A percentile compares a stretch with the other conserved stretches of the same genome.
Conservation (phyloP, 352 stramenopile species). For the Nothophytophthora sp. region DNA sequence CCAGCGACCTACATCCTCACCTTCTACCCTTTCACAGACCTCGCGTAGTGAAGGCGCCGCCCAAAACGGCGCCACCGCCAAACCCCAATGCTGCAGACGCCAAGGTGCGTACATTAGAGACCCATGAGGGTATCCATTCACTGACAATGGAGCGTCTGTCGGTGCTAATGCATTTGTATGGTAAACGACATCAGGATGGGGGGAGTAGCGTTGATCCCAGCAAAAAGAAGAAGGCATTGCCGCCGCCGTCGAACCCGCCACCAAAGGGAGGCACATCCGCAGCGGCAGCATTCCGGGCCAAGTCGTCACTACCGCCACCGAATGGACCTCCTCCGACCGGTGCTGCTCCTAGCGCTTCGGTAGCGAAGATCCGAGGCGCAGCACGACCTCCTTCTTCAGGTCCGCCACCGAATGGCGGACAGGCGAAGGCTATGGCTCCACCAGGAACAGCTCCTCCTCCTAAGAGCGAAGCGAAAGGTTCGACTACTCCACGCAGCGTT, state of each 20-base stretch:
- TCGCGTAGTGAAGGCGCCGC: slow-evolving; percentile 30
- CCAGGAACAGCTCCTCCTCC: slow-evolving; percentile 11
- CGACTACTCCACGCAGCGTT: slow-evolving; percentile 6
- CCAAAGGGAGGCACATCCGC: slow-evolving; percentile 57
- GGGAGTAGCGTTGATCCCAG: slow-evolving; percentile 26
- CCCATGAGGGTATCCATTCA: neutral
- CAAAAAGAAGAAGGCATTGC: slow-evolving; percentile 65
- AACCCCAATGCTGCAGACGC: slow-evolving; percentile 20
- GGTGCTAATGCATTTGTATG: neutral
- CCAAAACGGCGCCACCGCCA: slow-evolving; percentile 39
- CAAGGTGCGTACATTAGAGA: slow-evolving; percentile 18
- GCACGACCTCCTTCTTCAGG: slow-evolving; percentile 41
- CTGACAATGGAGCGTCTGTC: neutral
- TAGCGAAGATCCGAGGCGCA: slow-evolving; percentile 75
- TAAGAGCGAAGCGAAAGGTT: slow-evolving; percentile 21
- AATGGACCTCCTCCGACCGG: slow-evolving; percentile 61
- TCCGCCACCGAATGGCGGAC: slow-evolving; percentile 30
- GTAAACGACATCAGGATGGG: slow-evolving; percentile 16
- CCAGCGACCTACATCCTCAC: neutral
- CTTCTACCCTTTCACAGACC: slow-evolving; percentile 9
- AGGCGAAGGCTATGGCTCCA: slow-evolving; percentile 19
- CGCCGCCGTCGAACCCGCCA: slow-evolving; percentile 67
- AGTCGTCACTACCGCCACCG: slow-evolving; percentile 57
- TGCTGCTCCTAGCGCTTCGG: slow-evolving; percentile 50
- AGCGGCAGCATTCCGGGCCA: slow-evolving; percentile 67